Percentiles rank a stretch among this genome's conserved stretches.
These are phyloP conservation scores for Friedmanniomyces simplex DNA, from an alignment of 495 filamentous ascomycete genomes.

Conservation along the genomic window DNA sequence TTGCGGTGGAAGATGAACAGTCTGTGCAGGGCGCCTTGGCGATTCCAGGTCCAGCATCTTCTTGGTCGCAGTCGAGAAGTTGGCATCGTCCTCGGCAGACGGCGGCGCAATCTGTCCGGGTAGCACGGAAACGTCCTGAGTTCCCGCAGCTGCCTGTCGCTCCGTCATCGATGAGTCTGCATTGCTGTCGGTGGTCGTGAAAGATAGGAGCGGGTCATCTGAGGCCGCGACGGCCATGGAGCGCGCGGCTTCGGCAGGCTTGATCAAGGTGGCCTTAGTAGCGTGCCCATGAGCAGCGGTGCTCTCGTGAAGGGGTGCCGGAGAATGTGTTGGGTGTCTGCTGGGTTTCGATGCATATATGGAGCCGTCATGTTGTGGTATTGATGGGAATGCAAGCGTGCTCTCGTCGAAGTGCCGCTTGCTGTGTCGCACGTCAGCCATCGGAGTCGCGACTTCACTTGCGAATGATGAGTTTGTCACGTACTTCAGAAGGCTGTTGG, in stretches of 20 bases:
- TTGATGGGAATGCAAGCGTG: constrained; percentile 46
- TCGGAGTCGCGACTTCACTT: not conserved
- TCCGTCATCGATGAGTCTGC: not conserved
- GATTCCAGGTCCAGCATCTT: constrained; percentile 9
- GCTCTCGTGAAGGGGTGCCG: not conserved
- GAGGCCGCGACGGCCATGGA: not conserved
- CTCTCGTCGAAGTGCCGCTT: constrained; percentile 60
- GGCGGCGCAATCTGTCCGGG: constrained; percentile 18
- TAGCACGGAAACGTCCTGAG: constrained; percentile 15
- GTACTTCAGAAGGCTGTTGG: constrained; percentile 67
- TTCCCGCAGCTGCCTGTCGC: not conserved
- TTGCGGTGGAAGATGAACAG: constrained; percentile 30
- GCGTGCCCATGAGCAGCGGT: constrained; percentile 1
- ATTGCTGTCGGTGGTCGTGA: not conserved
- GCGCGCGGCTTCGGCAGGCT: not conserved
- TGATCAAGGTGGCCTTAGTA: constrained; percentile 7
- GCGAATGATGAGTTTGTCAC: not conserved
- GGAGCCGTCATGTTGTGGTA: constrained; percentile 10
- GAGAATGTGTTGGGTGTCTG: constrained; percentile 4
- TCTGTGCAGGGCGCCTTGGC: constrained; percentile 18
- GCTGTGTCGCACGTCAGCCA: constrained; percentile 35
- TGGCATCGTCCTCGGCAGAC: constrained; percentile 17
- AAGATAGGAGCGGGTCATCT: not conserved
- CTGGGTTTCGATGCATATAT: constrained; percentile 11
- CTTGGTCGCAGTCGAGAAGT: constrained; percentile 11